These are phyloP conservation scores for Sugiyamaella lignohabitans DNA, from an alignment of 805 yeast genomes.

Conservation along the genomic window DNA sequence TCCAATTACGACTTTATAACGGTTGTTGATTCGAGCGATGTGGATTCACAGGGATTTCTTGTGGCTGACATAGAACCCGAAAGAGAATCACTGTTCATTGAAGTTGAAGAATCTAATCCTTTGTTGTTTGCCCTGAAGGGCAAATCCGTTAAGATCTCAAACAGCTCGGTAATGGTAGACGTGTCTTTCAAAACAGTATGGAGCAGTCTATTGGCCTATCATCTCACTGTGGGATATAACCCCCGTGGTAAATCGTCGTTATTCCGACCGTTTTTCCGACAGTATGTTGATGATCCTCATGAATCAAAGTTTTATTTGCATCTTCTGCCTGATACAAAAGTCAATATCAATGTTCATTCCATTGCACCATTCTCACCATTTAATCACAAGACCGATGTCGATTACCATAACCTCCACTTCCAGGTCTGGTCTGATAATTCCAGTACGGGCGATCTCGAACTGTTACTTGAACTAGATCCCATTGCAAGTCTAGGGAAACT, in stretches of 20 bases:
- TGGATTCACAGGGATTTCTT: constrained; percentile 7
- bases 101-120: neutral
- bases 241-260: constrained; percentile 6
- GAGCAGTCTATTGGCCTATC: constrained; percentile 57
- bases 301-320: constrained; percentile 79
- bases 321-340: constrained; percentile 36
- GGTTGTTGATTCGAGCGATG: constrained; percentile 35
- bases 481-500: constrained; percentile 54
- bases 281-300: constrained; percentile 53
- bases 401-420: constrained; percentile 21
- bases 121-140: neutral
- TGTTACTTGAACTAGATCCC: constrained; percentile 42
- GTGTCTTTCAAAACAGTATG: constrained; percentile 49
- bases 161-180: constrained; percentile 41
- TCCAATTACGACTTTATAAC: constrained; percentile 45
- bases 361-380: constrained; percentile 67
- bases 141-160: neutral
- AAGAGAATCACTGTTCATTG: neutral
- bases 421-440: constrained; percentile 29
- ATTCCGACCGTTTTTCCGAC: constrained; percentile 63
- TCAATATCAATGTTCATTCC: constrained; percentile 47
- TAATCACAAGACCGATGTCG: constrained; percentile 3
- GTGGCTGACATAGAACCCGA: neutral
- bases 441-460: constrained; percentile 9
- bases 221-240: constrained; percentile 22